Conservation (phyloP, 495 filamentous ascomycete species). For the Cercophora samala region DNA sequence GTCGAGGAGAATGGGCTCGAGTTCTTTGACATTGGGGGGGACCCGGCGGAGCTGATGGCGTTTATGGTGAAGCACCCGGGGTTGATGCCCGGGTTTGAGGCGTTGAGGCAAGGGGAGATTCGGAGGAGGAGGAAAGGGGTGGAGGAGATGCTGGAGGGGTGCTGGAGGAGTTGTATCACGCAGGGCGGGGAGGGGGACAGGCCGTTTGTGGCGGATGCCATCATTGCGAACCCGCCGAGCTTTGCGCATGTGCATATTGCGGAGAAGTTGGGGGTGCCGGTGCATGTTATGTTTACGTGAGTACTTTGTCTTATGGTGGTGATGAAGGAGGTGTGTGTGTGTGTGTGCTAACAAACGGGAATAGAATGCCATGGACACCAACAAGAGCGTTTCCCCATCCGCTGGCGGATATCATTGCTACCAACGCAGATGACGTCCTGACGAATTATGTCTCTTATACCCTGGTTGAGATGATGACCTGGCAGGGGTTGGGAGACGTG, state of each 20-base stretch:
- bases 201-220: slow-evolving; percentile 68
- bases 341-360: neutral
- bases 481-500: slow-evolving; percentile 62
- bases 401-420: slow-evolving; percentile 61
- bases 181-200: slow-evolving; percentile 42
- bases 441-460: slow-evolving; percentile 74
- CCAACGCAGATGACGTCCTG: slow-evolving; percentile 53
- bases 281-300: slow-evolving; percentile 62
- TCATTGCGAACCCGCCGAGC: slow-evolving; percentile 65
- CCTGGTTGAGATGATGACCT: slow-evolving; percentile 65
- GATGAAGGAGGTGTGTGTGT: too few relatives aligned
- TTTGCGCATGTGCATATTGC: slow-evolving; percentile 67
- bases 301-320: neutral
- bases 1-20: slow-evolving; percentile 64
- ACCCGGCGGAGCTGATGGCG: slow-evolving; percentile 72
- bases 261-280: slow-evolving; percentile 59
- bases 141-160: slow-evolving; percentile 59
- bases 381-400: slow-evolving; percentile 68
- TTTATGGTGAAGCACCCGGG: slow-evolving; percentile 82
- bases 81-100: slow-evolving; percentile 61
- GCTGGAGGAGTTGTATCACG: slow-evolving; percentile 57
- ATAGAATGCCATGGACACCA: slow-evolving; percentile 56
- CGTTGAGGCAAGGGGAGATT: slow-evolving; percentile 64
- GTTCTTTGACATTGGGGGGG: slow-evolving; percentile 70
- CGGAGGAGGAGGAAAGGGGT: slow-evolving; percentile 57